Percentiles rank a stretch among this genome's conserved stretches.
phyloP scores from a whole-genome alignment of 306 rosid species.

The Castanea crenata region DNA sequence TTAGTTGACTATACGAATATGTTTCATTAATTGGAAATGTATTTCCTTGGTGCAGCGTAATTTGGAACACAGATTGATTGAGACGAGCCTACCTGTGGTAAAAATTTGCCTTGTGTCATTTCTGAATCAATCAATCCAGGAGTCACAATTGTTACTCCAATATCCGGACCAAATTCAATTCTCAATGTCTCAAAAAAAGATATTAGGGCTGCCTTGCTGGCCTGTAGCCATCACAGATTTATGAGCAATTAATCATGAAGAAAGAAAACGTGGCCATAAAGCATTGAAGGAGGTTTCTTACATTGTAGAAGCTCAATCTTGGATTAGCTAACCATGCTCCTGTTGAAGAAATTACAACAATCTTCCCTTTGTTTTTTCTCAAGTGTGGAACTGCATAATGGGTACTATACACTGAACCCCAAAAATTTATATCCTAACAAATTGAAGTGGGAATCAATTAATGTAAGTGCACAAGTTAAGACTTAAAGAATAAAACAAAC shows the following conservation, averaged over 20 bases:
- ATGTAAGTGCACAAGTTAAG: too few relatives aligned
- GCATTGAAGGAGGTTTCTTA: background rate
- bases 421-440: slow-evolving; percentile 19
- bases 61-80: too few relatives aligned
- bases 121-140: slow-evolving; percentile 17
- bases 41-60: too few relatives aligned
- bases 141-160: slow-evolving; percentile 31
- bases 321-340: slow-evolving; percentile 2
- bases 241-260: background rate
- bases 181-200: slow-evolving; percentile 26
- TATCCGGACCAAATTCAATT: slow-evolving; percentile 8
- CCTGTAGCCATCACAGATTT: slow-evolving; percentile 4
- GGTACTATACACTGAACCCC: slow-evolving; percentile 22
- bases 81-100: background rate
- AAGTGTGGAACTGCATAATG: slow-evolving; percentile 15
- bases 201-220: slow-evolving; percentile 28
- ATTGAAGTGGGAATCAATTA: too few relatives aligned
- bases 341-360: background rate
- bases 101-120: background rate
- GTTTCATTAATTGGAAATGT: too few relatives aligned
- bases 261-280: background rate
- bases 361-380: slow-evolving; percentile 18
- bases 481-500: too few relatives aligned
- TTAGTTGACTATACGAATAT: too few relatives aligned
- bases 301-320: slow-evolving; percentile 11